A percentile compares a stretch with the other conserved stretches of the same genome.
Evolutionary conservation across 306 rosid genomes (phyloP).

Genomic region (Ormosia emarginata): DNA sequence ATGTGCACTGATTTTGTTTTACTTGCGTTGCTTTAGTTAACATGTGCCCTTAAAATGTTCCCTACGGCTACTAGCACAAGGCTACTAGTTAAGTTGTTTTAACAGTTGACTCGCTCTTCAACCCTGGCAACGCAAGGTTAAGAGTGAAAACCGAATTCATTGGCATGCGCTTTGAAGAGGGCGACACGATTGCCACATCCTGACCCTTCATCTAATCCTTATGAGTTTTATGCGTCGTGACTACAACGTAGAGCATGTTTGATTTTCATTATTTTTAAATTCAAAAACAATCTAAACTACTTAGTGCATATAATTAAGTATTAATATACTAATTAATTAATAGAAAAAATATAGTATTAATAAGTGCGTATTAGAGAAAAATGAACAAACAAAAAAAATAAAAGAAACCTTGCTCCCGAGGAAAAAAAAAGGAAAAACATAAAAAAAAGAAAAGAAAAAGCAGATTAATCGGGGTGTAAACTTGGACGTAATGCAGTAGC

Average conservation of each 20-base stretch:
- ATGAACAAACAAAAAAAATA: not conserved
- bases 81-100: not conserved
- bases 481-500: constrained; percentile 24
- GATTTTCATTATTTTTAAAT: not conserved
- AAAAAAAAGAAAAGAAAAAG: not conserved
- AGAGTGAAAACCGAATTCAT: not conserved
- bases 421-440: not conserved
- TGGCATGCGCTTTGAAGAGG: not conserved
- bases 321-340: not conserved
- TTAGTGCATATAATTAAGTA: not conserved
- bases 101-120: constrained; percentile 17
- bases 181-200: constrained; percentile 30
- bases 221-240: constrained; percentile 42
- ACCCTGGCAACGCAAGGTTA: constrained; percentile 20
- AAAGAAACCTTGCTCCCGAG: constrained; percentile 20
- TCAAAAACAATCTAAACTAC: not conserved
- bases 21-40: not conserved
- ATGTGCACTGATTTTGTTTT: not conserved
- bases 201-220: constrained; percentile 11
- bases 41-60: not conserved
- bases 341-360: not conserved
- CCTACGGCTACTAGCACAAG: not conserved
- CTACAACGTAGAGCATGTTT: not conserved
- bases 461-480: not conserved
- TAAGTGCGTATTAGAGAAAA: not conserved